These are phyloP conservation scores for Puccinia coronata DNA, from an alignment of 1,284 basidiomycete species.

Conservation along the genomic window DNA sequence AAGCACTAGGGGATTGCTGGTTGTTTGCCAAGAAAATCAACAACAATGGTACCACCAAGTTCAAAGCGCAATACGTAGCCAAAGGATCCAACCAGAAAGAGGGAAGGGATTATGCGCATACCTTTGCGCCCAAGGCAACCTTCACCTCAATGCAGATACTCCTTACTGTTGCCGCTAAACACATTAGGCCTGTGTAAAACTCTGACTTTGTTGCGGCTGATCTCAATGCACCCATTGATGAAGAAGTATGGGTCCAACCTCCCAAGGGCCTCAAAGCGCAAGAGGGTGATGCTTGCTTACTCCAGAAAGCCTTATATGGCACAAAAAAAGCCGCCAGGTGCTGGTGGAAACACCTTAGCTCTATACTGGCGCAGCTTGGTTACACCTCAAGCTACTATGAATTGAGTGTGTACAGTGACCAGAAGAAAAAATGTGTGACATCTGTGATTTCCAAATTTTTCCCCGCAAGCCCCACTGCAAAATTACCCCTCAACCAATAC, in stretches of 20 bases:
- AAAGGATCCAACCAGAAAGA: slow-evolving; percentile 47
- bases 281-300: background rate
- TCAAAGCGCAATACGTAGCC: background rate
- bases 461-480: no score
- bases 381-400: background rate
- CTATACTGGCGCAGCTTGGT: background rate
- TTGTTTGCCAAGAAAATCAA: background rate
- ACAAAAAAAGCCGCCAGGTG: slow-evolving; percentile 15
- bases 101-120: slow-evolving; percentile 48
- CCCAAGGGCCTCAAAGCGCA: no score
- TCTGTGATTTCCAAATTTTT: no score
- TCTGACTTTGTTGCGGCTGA: no score
- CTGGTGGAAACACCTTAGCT: slow-evolving; percentile 20
- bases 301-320: background rate
- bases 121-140: slow-evolving; percentile 39
- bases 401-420: background rate
- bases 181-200: no score
- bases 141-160: background rate
- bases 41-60: background rate
- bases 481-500: no score
- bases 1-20: background rate
- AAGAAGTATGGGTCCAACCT: no score
- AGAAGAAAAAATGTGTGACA: no score
- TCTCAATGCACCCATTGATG: no score
- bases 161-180: background rate